Evolutionary conservation across 2,329 filamentous ascomycete species (phyloP), one percentile per base, ranked within the genome.

Genomic region (Zymoseptoria pseudotritici): DNA sequence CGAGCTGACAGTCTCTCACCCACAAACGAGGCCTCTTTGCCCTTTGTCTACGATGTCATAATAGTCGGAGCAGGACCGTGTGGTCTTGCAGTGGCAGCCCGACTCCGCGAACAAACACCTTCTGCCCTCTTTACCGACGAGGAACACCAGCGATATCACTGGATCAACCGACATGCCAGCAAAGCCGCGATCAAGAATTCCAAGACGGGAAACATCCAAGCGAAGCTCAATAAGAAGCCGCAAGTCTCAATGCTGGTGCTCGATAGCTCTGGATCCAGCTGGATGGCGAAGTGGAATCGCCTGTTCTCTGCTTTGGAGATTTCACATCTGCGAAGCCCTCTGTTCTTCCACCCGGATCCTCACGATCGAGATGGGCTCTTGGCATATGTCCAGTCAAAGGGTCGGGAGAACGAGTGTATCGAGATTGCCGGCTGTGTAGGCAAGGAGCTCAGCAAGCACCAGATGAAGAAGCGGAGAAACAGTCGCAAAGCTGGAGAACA

Each of bases 291-390:
- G 50, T 93, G 89, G 89, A 83, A 88, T 52, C 76, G 79, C 13
- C 80, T 88, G 3, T 93, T 93, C 73, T 77, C 80, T 31, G 82
- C 81, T 2, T 83, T 90, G 52, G 82, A 86, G 54, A 93, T 93
- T 53, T 79, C 82, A 1, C 84, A 91, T 67, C 76, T 94, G 49
- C 81, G 89, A 17, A 91, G 88, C 65, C 89, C 88, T 0, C 89
- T 93, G 86, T 88, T 92, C 68, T 93, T 91, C 76, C 89, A 94
- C 69, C 80, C 90, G 13, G 89, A 93, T 68, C 89, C 89, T 0
- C 79, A 82, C 0, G 89, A 93, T 72, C 79, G 88, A 1, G 89
- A 93, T 74, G 86, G 86, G 0, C 75, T 93, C 66, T 75, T 92
- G 21, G 86, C 85, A 0, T 89, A 86, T 73, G 82, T 87, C 0